Percentiles rank a stretch among this genome's conserved stretches.
Evolutionary conservation across 306 rosid species (phyloP).

Genomic region (Inga leiocalycina): DNA sequence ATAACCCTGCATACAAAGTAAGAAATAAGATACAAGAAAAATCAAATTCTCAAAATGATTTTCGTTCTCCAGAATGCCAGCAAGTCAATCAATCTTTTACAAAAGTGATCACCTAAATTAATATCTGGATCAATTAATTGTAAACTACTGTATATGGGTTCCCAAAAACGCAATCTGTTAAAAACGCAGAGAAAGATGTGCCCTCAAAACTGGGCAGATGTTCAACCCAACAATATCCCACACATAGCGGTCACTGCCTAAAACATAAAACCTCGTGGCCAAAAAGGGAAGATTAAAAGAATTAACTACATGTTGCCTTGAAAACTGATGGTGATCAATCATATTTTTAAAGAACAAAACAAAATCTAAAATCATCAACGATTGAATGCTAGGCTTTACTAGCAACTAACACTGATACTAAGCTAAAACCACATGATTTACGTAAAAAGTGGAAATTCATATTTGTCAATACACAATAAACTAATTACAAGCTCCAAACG

Average conservation of each 20-base stretch:
- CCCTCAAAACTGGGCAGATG: neutral
- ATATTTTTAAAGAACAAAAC: neutral
- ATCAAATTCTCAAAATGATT: conserved; percentile 1
- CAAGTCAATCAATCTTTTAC: neutral
- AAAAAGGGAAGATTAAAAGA: neutral
- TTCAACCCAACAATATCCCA: neutral
- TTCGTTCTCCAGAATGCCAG: neutral
- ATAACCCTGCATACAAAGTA: conserved; percentile 53
- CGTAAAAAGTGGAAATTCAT: neutral
- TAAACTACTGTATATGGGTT: neutral
- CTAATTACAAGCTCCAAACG: neutral
- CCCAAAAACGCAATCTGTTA: neutral
- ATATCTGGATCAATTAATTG: neutral
- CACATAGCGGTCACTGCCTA: neutral
- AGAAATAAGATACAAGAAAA: conserved; percentile 19
- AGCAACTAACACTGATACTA: neutral
- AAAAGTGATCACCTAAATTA: neutral
- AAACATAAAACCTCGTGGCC: neutral
- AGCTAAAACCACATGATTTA: neutral
- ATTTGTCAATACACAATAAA: neutral
- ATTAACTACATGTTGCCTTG: neutral
- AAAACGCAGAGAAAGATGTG: neutral
- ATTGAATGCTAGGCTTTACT: neutral
- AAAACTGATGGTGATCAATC: neutral
- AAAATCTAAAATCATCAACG: neutral